Percentiles rank a stretch among this genome's conserved stretches.
phyloP scores from a whole-genome alignment of 2,329 filamentous ascomycete genomes.

The Pseudocercospora macadamiae region DNA sequence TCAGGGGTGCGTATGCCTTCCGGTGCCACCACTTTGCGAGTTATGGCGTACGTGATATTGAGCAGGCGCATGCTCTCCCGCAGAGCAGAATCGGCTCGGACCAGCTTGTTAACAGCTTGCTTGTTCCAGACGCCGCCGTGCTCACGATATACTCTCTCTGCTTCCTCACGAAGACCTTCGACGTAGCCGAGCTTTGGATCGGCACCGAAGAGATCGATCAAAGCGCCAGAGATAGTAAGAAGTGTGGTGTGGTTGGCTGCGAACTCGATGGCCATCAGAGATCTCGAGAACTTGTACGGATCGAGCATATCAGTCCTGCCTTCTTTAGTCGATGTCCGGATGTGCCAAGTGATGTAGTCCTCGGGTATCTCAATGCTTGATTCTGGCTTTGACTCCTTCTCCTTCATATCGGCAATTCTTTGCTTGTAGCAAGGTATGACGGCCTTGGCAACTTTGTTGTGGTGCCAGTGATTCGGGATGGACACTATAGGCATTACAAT shows the following conservation, averaged over 20 bases:
- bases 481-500: slow-evolving; percentile 48
- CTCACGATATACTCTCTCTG: slow-evolving; percentile 23
- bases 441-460: slow-evolving; percentile 46
- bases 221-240: slow-evolving; percentile 52
- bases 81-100: slow-evolving; percentile 35
- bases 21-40: slow-evolving; percentile 33
- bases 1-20: slow-evolving; percentile 33
- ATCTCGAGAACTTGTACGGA: slow-evolving; percentile 53
- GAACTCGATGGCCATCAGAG: slow-evolving; percentile 60
- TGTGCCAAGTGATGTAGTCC: slow-evolving; percentile 62
- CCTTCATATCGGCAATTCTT: slow-evolving; percentile 52
- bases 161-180: slow-evolving; percentile 38
- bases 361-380: slow-evolving; percentile 54
- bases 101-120: slow-evolving; percentile 29
- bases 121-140: slow-evolving; percentile 29
- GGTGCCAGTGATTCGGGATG: slow-evolving; percentile 53
- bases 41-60: slow-evolving; percentile 28
- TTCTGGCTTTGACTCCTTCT: slow-evolving; percentile 47
- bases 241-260: slow-evolving; percentile 63
- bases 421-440: slow-evolving; percentile 54
- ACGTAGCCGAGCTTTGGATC: slow-evolving; percentile 42
- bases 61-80: slow-evolving; percentile 37
- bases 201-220: slow-evolving; percentile 53
- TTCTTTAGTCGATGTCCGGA: slow-evolving; percentile 55
- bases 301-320: slow-evolving; percentile 49